Evolutionary conservation across 108 stramenopile species (phyloP).

Genomic region (Stephanodiscus triporus): DNA sequence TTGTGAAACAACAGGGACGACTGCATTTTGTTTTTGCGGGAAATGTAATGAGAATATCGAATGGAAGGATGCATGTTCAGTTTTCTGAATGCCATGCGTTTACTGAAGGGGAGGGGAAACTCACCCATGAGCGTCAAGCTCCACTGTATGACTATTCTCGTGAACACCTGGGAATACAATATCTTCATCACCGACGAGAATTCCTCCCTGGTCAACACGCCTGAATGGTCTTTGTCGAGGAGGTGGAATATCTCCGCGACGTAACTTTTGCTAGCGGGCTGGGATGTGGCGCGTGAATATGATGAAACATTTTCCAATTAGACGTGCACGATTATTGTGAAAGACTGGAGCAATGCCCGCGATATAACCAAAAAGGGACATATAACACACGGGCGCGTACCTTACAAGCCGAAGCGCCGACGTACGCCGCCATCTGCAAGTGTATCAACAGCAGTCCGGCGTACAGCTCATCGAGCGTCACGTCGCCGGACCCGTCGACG

Average conservation of each 20-base stretch:
- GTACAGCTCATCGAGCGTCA: conserved; percentile 81
- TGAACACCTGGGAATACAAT: conserved; percentile 72
- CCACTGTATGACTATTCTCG: conserved; percentile 76
- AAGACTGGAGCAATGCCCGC: too few species aligned
- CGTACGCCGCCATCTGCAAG: conserved; percentile 75
- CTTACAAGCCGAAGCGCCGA: conserved; percentile 81
- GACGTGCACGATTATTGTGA: too few species aligned
- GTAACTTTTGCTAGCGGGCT: conserved; percentile 62
- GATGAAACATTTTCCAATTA: too few species aligned
- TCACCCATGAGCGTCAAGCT: conserved; percentile 61
- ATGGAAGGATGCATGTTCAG: too few species aligned
- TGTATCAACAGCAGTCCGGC: conserved; percentile 78
- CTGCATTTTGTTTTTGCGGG: neutral
- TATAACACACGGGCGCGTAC: too few species aligned
- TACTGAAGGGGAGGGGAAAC: neutral
- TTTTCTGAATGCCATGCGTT: too few species aligned
- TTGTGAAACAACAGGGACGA: conserved; percentile 70
- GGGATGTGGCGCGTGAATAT: too few species aligned
- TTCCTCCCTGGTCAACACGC: conserved; percentile 63
- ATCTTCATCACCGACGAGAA: conserved; percentile 73
- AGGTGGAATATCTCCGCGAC: conserved; percentile 63
- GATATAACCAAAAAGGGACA: too few species aligned
- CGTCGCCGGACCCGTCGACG: conserved; percentile 62
- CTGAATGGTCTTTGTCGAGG: conserved; percentile 60
- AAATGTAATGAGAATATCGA: neutral